Base-by-base conservation (phyloP, 208 protist species). In the Acanthamoeba lugdunensis region DNA sequence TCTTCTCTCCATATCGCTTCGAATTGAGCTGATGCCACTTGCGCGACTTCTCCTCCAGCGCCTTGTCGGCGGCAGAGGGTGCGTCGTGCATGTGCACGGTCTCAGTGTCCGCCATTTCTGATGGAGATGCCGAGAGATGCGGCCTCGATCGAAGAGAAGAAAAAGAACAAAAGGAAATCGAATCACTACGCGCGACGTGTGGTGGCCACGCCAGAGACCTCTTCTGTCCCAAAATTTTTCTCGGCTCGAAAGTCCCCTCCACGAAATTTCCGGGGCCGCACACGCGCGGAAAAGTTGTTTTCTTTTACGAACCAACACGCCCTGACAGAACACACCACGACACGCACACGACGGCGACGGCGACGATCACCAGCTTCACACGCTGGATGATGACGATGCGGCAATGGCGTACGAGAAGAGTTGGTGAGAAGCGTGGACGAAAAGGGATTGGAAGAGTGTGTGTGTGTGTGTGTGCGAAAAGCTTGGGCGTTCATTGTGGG, bases 1-100 rank as follows among this genome's bases (percentile, higher is more conserved):
- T 84, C 92, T 98, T 98, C 50, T 97, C 96, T 28, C 90, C 95
- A 96, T 98, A 98, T 61, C 97, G 96, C 84, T 98, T 97, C 33
- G 90, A 94, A 94, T 98, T 98, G 65, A 99, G 91, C 95, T 98
- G 95, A 90, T 95, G 93, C 98, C 98, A 99, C 94, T 98, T 98
- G 77, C 93, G 85, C 23, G 95, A 93, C 54, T 93, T 93, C 90
- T 93, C 90, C 48, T 69, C 23, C 90, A 93, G 50, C 52, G 75
- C 90, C 79, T 87, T n/a, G 5, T 54, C 79, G 14, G 79, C 79
- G 16, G 41, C 79, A 54, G 79, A 63, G 50, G 37, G 71, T 18
- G 71, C 71, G 71, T 79, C 71, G 71, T 79, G 71, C 71, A 79
- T 79, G 41, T 79, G 71, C 71, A 79, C 71, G 41, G 71, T 79